Evolutionary conservation across 169 alveolate species (phyloP).

Genomic region (Plasmodium gaboni): DNA sequence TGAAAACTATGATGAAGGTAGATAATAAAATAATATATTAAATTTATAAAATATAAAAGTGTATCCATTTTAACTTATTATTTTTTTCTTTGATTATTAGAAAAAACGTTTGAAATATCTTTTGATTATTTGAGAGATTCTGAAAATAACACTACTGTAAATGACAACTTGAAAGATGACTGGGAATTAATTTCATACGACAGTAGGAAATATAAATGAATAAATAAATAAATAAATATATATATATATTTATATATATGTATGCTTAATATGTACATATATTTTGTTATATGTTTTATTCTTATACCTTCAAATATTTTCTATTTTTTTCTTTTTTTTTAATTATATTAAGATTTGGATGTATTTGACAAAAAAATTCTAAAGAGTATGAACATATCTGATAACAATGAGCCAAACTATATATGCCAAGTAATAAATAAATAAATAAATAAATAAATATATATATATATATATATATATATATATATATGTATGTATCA

Average conservation of each 20-base stretch:
- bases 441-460: background rate
- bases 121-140: slow-evolving; percentile 45
- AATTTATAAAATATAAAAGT: no score
- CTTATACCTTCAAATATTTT: no score
- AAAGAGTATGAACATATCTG: slow-evolving; percentile 57
- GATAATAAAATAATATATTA: background rate
- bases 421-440: slow-evolving; percentile 60
- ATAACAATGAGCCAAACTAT: slow-evolving; percentile 9
- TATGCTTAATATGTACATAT: background rate
- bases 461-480: slow-evolving; percentile 1
- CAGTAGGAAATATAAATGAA: slow-evolving; percentile 17
- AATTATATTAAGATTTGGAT: slow-evolving; percentile 17
- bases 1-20: slow-evolving; percentile 40
- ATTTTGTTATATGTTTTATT: no score
- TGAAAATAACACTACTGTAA: slow-evolving; percentile 1
- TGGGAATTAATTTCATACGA: slow-evolving; percentile 63
- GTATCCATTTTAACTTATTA: background rate
- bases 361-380: slow-evolving; percentile 40
- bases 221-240: background rate
- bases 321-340: slow-evolving; percentile 3
- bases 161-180: slow-evolving; percentile 35
- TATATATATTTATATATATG: background rate
- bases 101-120: slow-evolving; percentile 67
- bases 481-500: background rate
- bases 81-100: slow-evolving; percentile 2